A percentile compares a stretch with the other conserved stretches of the same genome.
Evolutionary conservation across 164 flowering plant genomes (phyloP).

Genomic region (Cinnamomum micranthum): DNA sequence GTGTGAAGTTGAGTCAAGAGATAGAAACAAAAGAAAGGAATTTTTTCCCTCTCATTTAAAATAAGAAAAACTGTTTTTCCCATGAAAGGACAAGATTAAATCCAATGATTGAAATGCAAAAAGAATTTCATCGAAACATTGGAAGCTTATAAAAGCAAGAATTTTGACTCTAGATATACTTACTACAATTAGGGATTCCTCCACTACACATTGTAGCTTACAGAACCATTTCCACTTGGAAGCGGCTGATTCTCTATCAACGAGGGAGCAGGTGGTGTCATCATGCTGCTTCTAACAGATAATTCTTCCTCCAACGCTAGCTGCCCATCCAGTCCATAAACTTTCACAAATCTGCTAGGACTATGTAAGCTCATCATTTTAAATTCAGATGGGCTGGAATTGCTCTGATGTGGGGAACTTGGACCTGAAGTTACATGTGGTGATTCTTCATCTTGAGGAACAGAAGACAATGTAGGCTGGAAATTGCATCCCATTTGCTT

Average conservation of each 20-base stretch:
- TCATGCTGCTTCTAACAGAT: conserved; percentile 8
- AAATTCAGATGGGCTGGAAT: conserved; percentile 13
- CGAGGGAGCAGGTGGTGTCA: conserved; percentile 41
- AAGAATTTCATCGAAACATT: no score
- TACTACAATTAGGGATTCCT: not conserved
- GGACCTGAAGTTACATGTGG: conserved; percentile 15
- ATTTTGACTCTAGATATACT: not conserved
- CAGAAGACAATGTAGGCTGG: conserved; percentile 24
- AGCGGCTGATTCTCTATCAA: conserved; percentile 16
- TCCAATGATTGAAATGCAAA: no score
- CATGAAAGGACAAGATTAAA: no score
- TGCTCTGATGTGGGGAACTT: conserved; percentile 19
- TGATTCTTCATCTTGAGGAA: conserved; percentile 41
- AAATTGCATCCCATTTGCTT: conserved; percentile 19
- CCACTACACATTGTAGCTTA: not conserved
- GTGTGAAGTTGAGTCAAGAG: no score
- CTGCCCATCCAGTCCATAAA: conserved; percentile 14
- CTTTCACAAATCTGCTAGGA: conserved; percentile 18
- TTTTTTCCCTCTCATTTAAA: no score
- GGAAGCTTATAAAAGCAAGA: not conserved
- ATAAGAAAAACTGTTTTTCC: no score
- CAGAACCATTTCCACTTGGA: not conserved
- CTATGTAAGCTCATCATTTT: conserved; percentile 12
- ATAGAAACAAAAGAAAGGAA: no score
- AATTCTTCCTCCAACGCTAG: conserved; percentile 28